Base-by-base conservation (phyloP, 2,329 filamentous ascomycete genomes). In the Bipolaris oryzae region DNA sequence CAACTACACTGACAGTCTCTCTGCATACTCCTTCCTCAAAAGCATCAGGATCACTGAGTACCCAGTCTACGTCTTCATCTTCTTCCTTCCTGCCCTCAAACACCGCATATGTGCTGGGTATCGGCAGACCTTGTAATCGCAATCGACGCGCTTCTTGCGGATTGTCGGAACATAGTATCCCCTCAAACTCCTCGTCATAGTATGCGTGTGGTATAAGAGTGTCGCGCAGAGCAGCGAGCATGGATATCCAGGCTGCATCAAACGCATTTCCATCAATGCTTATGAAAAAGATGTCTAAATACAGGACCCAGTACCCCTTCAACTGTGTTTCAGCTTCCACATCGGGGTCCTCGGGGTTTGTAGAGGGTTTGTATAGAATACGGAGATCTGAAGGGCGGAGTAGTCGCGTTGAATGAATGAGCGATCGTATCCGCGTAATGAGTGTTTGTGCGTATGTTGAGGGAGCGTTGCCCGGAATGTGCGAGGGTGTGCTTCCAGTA, bases 251-350 rank as follows among this genome's bases (percentile, higher is more conserved):
- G 0, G 92, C 91, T 0, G 91, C 90, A 71, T 99, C 94, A 63
- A 98, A 93, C 1, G 92, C 86, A 69, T 95, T 96, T 5, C 94
- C 94, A 62, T 96, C 93, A 47, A 96, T 87, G 0, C 91, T 96
- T 64, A 99, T 89, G 78, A 96, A 95, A 71, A 97, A 85, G n/a
- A 97, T 83, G 72, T 98, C 94, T 63, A 99, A 90, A 76, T 96
- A 97, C 18, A 99, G 85, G 9, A 91, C 88, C 95, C 94, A 99
- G 76, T 96, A 98, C 0, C 89, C 95, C 73, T 90, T 94, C 10
- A 94, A 77, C 60, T 87, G 82, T 7, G 74, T 74, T 37, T 72
- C 71, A 5, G 77, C 71, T 3, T 81, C 80, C 20, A 83, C 80
- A 16, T 80, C 75, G 55, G 84, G 80, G 31, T 80, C 73, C 25